Evolutionary conservation across 495 filamentous ascomycete genomes (phyloP).

Genomic region (Poronia punctata): DNA sequence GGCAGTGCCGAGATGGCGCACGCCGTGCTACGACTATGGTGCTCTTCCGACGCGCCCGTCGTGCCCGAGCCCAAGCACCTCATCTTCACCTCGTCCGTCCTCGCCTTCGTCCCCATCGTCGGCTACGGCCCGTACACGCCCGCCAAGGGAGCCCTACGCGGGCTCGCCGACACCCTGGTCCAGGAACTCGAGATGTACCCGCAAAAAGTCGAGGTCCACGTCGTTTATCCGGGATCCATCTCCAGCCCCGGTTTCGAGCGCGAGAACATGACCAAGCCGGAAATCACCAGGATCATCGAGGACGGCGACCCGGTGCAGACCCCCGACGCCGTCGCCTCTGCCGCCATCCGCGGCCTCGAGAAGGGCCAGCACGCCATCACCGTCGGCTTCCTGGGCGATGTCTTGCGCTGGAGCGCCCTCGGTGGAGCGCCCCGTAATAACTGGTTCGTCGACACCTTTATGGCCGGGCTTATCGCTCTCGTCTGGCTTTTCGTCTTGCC

Average conservation of each 20-base stretch:
- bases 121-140: constrained; percentile 88
- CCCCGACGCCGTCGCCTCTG: constrained; percentile 65
- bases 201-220: constrained; percentile 67
- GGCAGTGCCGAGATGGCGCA: constrained; percentile 83
- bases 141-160: constrained; percentile 76
- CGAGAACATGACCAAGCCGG: constrained; percentile 77
- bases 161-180: constrained; percentile 70
- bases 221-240: constrained; percentile 82
- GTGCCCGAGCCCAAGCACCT: constrained; percentile 59
- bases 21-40: constrained; percentile 53
- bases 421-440: constrained; percentile 54
- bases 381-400: constrained; percentile 57
- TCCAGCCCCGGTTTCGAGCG: constrained; percentile 63
- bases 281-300: constrained; percentile 73
- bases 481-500: constrained; percentile 55
- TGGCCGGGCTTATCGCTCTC: constrained; percentile 48
- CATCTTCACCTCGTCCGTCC: constrained; percentile 75
- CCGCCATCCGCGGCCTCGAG: constrained; percentile 68
- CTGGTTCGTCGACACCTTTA: constrained; percentile 54
- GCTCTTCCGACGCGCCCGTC: constrained; percentile 39
- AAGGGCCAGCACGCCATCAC: constrained; percentile 70
- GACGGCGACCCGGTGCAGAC: constrained; percentile 72
- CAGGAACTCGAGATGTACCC: constrained; percentile 82
- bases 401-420: constrained; percentile 57
- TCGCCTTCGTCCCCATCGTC: constrained; percentile 66